These are phyloP conservation scores for Ceratocystis cacaofunesta DNA, from an alignment of 2,329 filamentous ascomycete species.

Conservation along the genomic window DNA sequence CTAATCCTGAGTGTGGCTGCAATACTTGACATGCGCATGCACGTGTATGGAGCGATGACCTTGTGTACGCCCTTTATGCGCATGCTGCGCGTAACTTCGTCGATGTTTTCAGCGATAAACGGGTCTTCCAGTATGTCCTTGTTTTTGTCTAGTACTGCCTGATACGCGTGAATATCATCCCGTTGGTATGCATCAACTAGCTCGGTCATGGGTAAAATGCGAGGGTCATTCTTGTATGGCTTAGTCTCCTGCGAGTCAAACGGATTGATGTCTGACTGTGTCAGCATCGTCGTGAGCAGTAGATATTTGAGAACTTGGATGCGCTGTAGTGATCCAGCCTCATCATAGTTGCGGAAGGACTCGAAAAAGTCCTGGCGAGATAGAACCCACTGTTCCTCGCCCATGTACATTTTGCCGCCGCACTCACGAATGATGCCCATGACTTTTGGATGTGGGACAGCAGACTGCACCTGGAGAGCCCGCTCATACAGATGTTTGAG, in stretches of 20 bases:
- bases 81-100: conserved; percentile 97
- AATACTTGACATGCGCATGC: conserved; percentile 79
- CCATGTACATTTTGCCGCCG: conserved; percentile 99
- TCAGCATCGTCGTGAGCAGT: conserved; percentile 91
- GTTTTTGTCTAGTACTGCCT: conserved; percentile 73
- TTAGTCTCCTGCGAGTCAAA: conserved; percentile 99
- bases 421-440: conserved; percentile 99
- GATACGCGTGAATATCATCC: conserved; percentile 85
- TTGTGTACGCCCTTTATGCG: conserved; percentile 89
- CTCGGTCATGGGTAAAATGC: conserved; percentile 93
- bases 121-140: conserved; percentile 78
- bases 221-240: conserved; percentile 88
- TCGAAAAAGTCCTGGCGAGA: conserved; percentile 97
- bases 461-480: conserved; percentile 84
- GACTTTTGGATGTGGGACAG: conserved; percentile 94
- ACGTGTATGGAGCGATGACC: conserved; percentile 84
- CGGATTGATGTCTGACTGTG: conserved; percentile 96
- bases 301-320: conserved; percentile 97
- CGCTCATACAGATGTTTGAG: conserved; percentile 85
- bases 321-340: conserved; percentile 77
- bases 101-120: conserved; percentile 97
- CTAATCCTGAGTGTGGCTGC: conserved; percentile 77
- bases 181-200: conserved; percentile 92
- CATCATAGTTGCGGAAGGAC: conserved; percentile 96
- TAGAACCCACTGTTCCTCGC: conserved; percentile 97